A percentile compares a stretch with the other conserved stretches of the same genome.
Evolutionary conservation across 1,284 basidiomycete genomes (phyloP).

Genomic region (Fistulinella cinereoalba): DNA sequence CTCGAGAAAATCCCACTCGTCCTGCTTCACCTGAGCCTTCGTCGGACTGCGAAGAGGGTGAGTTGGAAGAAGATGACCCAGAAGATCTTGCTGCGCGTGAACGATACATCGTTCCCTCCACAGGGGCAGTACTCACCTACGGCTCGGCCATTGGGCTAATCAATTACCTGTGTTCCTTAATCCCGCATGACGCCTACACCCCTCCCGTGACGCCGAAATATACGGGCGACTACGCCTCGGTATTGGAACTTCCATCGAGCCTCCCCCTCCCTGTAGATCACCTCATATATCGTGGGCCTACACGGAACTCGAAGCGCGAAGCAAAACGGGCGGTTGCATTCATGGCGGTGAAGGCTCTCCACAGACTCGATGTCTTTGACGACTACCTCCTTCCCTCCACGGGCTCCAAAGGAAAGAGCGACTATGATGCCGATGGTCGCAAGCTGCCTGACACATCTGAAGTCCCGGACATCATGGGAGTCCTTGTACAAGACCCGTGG

Average conservation of each 20-base stretch:
- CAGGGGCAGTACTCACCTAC: conserved; percentile 75
- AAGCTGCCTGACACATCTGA: conserved; percentile 40
- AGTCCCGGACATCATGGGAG: conserved; percentile 53
- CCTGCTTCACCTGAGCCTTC: conserved; percentile 27
- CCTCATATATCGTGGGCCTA: conserved; percentile 55
- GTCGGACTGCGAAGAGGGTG: conserved; percentile 33
- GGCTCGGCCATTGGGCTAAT: conserved; percentile 68
- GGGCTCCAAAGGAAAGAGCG: conserved; percentile 41
- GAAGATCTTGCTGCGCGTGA: conserved; percentile 63
- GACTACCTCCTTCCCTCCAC: conserved; percentile 69
- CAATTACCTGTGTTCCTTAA: conserved; percentile 68
- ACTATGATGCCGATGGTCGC: conserved; percentile 52
- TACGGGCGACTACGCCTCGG: conserved; percentile 53
- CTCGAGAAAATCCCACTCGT: conserved; percentile 38
- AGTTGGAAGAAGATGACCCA: conserved; percentile 44
- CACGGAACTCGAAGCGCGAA: conserved; percentile 65
- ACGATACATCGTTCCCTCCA: conserved; percentile 65
- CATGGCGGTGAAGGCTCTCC: conserved; percentile 63
- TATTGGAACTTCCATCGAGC: conserved; percentile 62
- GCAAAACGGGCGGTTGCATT: conserved; percentile 81
- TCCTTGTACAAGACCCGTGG: conserved; percentile 64
- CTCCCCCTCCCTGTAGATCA: conserved; percentile 58
- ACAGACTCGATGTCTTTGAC: conserved; percentile 71
- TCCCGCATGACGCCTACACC: conserved; percentile 71
- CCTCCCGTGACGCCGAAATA: conserved; percentile 58